A percentile compares a stretch with the other conserved stretches of the same genome.
phyloP scores from a whole-genome alignment of 2,329 filamentous ascomycete genomes.

The Scortechinia acanthostroma region DNA sequence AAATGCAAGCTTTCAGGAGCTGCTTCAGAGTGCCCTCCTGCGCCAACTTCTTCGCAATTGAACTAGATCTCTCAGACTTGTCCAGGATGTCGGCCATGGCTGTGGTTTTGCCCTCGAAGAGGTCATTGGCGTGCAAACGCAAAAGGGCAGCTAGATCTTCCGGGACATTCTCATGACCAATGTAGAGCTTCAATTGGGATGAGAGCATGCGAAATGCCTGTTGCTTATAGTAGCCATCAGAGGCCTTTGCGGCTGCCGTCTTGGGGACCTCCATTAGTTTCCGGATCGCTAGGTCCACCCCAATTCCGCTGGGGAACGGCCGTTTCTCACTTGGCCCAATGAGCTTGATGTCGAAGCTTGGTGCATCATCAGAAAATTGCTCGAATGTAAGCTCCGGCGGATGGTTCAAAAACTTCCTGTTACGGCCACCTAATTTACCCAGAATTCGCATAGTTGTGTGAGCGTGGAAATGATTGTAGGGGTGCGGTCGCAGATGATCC shows the following conservation, averaged over 20 bases:
- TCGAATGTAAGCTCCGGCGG: slow-evolving; percentile 79
- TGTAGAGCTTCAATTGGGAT: slow-evolving; percentile 80
- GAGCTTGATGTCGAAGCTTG: slow-evolving; percentile 81
- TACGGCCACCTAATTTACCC: slow-evolving; percentile 89
- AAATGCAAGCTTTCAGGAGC: slow-evolving; percentile 81
- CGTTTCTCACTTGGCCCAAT: slow-evolving; percentile 84
- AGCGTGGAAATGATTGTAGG: slow-evolving; percentile 94
- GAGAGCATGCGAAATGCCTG: slow-evolving; percentile 85
- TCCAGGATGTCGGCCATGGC: slow-evolving; percentile 66
- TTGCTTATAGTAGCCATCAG: slow-evolving; percentile 81
- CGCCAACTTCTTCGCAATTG: slow-evolving; percentile 76
- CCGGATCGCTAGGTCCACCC: slow-evolving; percentile 79
- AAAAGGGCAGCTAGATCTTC: slow-evolving; percentile 82
- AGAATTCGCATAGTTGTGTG: slow-evolving; percentile 97
- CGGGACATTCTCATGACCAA: slow-evolving; percentile 79
- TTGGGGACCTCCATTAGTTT: slow-evolving; percentile 79
- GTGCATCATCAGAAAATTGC: slow-evolving; percentile 76
- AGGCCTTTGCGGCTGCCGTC: slow-evolving; percentile 45
- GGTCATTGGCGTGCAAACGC: slow-evolving; percentile 81
- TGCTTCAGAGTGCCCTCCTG: slow-evolving; percentile 80
- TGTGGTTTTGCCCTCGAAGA: slow-evolving; percentile 67
- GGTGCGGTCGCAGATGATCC: slow-evolving; percentile 86
- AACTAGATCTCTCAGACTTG: slow-evolving; percentile 71
- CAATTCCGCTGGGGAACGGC: slow-evolving; percentile 78
- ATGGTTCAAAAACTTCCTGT: slow-evolving; percentile 88